These are phyloP conservation scores for Plasmopara viticola DNA, from an alignment of 352 stramenopile species.

Conservation along the genomic window DNA sequence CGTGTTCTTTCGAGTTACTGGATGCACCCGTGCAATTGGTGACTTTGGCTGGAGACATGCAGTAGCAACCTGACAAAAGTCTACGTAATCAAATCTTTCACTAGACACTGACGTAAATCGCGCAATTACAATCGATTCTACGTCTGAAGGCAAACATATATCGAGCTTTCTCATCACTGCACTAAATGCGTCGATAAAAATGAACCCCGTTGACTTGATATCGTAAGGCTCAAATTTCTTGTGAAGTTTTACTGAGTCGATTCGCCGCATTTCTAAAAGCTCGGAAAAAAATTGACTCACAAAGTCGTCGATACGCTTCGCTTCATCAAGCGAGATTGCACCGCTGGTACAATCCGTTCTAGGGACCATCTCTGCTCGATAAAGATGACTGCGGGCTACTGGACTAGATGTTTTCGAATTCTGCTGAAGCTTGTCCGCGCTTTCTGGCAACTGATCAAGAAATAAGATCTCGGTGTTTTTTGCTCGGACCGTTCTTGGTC, in stretches of 20 bases:
- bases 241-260: slow-evolving; percentile 24
- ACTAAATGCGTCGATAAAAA: slow-evolving; percentile 53
- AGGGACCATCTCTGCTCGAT: slow-evolving; percentile 1
- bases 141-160: slow-evolving; percentile 39
- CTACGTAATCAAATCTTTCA: slow-evolving; percentile 67
- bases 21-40: slow-evolving; percentile 7
- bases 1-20: slow-evolving; percentile 5
- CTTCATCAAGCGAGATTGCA: slow-evolving; percentile 34
- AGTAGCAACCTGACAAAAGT: slow-evolving; percentile 46
- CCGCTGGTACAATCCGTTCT: slow-evolving; percentile 2
- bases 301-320: slow-evolving; percentile 36
- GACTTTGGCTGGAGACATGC: slow-evolving; percentile 9
- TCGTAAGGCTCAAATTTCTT: slow-evolving; percentile 57
- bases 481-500: slow-evolving; percentile 19
- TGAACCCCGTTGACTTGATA: slow-evolving; percentile 47
- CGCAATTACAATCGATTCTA: slow-evolving; percentile 34
- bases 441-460: slow-evolving; percentile 11
- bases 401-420: slow-evolving; percentile 15
- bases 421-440: slow-evolving; percentile 9
- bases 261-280: slow-evolving; percentile 33
- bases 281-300: slow-evolving; percentile 45
- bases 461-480: slow-evolving; percentile 11
- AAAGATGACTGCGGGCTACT: slow-evolving; percentile 7
- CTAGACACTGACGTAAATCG: slow-evolving; percentile 40
- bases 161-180: slow-evolving; percentile 60